Base-by-base conservation (phyloP, 225 moss, liverwort and hornwort species). In the Asterella californica region DNA sequence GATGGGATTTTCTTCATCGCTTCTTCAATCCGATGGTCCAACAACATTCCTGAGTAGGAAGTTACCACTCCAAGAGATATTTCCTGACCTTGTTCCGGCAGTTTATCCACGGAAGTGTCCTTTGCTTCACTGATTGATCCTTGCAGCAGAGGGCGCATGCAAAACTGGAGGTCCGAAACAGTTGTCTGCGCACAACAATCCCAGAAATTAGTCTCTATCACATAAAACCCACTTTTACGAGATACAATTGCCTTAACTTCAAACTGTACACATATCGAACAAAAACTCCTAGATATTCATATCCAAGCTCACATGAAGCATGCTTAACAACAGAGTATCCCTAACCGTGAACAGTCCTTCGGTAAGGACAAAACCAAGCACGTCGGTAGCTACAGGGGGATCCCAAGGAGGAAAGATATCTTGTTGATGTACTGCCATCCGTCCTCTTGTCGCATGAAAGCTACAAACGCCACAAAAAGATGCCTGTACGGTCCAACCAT, bases 391-490 rank as follows among this genome's bases (percentile, higher is more conserved):
- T 76, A 52, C 60, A 53, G 84, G 65, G 53, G 89, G 57, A 71
- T 82, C 81, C 19, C 27, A 14, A 74, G 91, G 86, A 18, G 87
- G 79, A 24, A 85, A 69, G 38, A 80, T 82, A 84, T 94, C 90
- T 74, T 82, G 81, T 45, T 79, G 84, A 88, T 88, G 84, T 57
- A 82, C 74, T 14, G 86, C 81, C 87, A 94, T 90, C 76, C 87
- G 88, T 78, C 87, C 90, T 75, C 87, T 87, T 78, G 94, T 88
- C 61, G 90, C 86, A 76, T 90, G 87, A 74, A 92, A 81, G 49
- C 88, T 90, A 82, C 92, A 86, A 78, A 92, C 92, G 49, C 90
- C 92, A 85, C 90, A 94, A 78, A 91, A 92, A 65, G 90, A 82
- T 83, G 94, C 92, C 94, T 94, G 87, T 79, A 88, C 47, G 81